Base-by-base conservation (phyloP, 495 filamentous ascomycete species). In the Penicillium tannophilum region DNA sequence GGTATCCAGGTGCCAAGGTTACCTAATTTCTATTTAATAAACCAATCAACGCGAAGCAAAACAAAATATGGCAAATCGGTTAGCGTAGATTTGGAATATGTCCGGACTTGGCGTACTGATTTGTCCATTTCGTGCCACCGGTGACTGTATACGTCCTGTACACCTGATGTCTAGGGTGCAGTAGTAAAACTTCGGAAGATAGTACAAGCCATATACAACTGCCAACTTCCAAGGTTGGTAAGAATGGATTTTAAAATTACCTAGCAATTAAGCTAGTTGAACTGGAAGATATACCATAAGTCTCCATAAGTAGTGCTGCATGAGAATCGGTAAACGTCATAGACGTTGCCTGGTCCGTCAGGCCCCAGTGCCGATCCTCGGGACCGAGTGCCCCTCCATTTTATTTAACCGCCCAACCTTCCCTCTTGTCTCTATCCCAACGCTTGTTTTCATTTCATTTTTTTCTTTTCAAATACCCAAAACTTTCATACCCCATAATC, bases 371-470 rank as follows among this genome's bases (percentile, higher is more conserved):
- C 36, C 19, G 36, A 26, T 54, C 35, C 6, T 54, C 36, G 52
- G 36, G 52, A 42, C 47, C 39, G 39, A 30, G 11, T 66, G 64
- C 64, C 66, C 68, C 62, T 67, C 62, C 58, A 62, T 62, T 55
- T 65, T 56, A 50, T 62, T 57, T 60, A 50, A 55, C 46, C 56
- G 31, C 46, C 59, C 59, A 52, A 41, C 30, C 56, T 46, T 61
- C 51, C 48, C 49, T 58, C 54, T 47, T 59, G 58, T 55, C 52
- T 53, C 44, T 43, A 58, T 41, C 39, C 16, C 39, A 41, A 41
- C 39, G 39, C 44, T 23, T 56, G 26, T 36, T 52, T 36, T n/a
- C 12, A 44, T 43, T 56, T 17, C 19, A 35, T 58, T 45, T 63
- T 30, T 19, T 46, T 28, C 63, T 36, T 60, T 24, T 31, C 52